A percentile compares a stretch with the other conserved stretches of the same genome.
phyloP scores from a whole-genome alignment of 768 basidiomycete species.

The Tulasnella sp. region DNA sequence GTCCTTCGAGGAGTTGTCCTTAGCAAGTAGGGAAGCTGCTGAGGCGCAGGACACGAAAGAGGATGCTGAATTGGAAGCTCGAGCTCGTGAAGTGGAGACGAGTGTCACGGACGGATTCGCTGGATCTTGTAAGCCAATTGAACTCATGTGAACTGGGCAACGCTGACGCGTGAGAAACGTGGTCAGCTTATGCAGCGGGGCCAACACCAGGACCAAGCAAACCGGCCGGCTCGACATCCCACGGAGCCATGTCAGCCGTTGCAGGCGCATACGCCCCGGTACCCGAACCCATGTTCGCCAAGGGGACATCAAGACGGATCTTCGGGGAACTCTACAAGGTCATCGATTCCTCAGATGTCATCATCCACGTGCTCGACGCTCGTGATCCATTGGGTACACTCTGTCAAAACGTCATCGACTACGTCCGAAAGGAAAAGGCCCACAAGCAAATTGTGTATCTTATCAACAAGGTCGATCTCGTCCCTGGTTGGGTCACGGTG shows the following conservation, averaged over 20 bases:
- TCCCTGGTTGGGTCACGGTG: constrained; percentile 98
- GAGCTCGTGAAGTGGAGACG: not conserved
- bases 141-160: no score
- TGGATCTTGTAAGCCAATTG: not conserved
- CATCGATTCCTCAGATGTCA: constrained; percentile 94
- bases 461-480: constrained; percentile 96
- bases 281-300: constrained; percentile 82
- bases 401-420: constrained; percentile 88
- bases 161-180: not conserved
- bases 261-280: not conserved
- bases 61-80: not conserved
- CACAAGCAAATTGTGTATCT: constrained; percentile 96
- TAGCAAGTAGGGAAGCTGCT: constrained; percentile 28
- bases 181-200: constrained; percentile 1
- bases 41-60: constrained; percentile 10
- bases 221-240: constrained; percentile 2
- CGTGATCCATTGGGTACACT: constrained; percentile 91
- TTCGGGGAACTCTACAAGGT: constrained; percentile 99
- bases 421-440: constrained; percentile 88
- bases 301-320: constrained; percentile 90
- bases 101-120: constrained; percentile 2
- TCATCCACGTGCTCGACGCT: constrained; percentile 91
- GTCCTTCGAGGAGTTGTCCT: constrained; percentile 79
- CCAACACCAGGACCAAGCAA: constrained; percentile 4
- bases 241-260: constrained; percentile 5